These are phyloP conservation scores for Pythium scleroteichum DNA, from an alignment of 352 stramenopile species.

Conservation along the genomic window DNA sequence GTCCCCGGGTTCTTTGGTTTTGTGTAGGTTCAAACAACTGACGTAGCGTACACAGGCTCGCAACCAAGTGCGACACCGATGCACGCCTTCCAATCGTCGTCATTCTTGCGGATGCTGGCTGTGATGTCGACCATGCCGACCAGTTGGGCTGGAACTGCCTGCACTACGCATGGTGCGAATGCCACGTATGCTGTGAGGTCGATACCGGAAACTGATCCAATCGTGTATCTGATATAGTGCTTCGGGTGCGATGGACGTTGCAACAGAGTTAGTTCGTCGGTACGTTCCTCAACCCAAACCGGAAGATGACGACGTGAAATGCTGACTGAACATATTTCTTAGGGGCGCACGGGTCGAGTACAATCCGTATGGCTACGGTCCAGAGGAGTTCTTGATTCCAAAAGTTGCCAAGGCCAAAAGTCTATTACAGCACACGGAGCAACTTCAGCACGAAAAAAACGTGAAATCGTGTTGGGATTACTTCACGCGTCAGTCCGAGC, in stretches of 20 bases:
- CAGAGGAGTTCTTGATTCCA: conserved; percentile 82
- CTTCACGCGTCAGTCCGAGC: conserved; percentile 73
- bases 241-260: conserved; percentile 68
- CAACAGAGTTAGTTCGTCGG: conserved; percentile 73
- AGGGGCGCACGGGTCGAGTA: conserved; percentile 69
- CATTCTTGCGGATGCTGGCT: conserved; percentile 82
- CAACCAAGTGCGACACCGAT: conserved; percentile 81
- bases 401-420: conserved; percentile 82
- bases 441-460: conserved; percentile 81
- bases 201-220: conserved; percentile 5
- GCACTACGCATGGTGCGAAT: conserved; percentile 78
- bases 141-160: conserved; percentile 84
- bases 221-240: conserved; percentile 39
- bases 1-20: too few relatives aligned
- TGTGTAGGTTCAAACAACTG: too few relatives aligned
- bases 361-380: conserved; percentile 85
- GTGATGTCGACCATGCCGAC: conserved; percentile 85
- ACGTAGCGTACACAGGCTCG: conserved; percentile 38
- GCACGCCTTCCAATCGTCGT: conserved; percentile 78
- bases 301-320: too few relatives aligned
- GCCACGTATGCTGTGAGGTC: too few relatives aligned
- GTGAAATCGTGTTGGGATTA: conserved; percentile 76
- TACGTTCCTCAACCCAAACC: conserved; percentile 16
- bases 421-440: conserved; percentile 85
- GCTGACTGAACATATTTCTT: neutral